Base-by-base conservation (phyloP, 2,329 filamentous ascomycete species). In the Trichoderma harzianum region DNA sequence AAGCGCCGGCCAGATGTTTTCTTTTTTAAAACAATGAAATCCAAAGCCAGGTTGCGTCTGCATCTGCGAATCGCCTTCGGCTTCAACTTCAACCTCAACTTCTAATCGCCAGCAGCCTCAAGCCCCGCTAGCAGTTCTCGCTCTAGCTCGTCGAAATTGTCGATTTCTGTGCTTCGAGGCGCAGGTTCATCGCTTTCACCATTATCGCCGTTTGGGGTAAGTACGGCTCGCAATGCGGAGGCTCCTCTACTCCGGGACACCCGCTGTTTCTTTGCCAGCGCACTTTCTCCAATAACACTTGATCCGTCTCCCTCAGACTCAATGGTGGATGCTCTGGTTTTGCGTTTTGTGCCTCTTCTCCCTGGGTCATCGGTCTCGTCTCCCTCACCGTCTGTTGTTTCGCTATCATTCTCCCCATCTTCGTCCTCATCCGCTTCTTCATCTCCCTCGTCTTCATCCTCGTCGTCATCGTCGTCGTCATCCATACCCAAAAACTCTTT, bases 401-500 rank as follows among this genome's bases (percentile, higher is more conserved):
- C 74, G 21, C 73, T 74, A 39, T 73, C 74, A 30, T 58, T 60
- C 18, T 68, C 69, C 5, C 74, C 72, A 7, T 61, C 64, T 21
- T 74, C 74, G 1, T 72, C 71, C 24, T 72, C 64, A 4, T 74
- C 75, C 2, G 72, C 75, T 24, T 61, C 66, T 16, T 36, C 67
- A 47, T 62, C 67, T 12, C 73, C 74, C 11, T 75, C 71, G 7
- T 77, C 75, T 8, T 76, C 76, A 1, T 80, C 79, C 0, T 82
- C 84, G 1, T 83, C 84, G 14, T 85, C 84, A 14, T 85, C 86
- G 57, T 84, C 85, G 1, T 86, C 87, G 2, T 83, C 85, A 30
- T 86, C 87, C 7, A 84, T 83, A 11, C 87, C 87, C 75, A 96
- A 82, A 75, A 96, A 95, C 60, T 93, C 93, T 16, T 88, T 89